A percentile compares a stretch with the other conserved stretches of the same genome.
Evolutionary conservation across 2,329 filamentous ascomycete genomes (phyloP).

Genomic region (Colletotrichum navitas): DNA sequence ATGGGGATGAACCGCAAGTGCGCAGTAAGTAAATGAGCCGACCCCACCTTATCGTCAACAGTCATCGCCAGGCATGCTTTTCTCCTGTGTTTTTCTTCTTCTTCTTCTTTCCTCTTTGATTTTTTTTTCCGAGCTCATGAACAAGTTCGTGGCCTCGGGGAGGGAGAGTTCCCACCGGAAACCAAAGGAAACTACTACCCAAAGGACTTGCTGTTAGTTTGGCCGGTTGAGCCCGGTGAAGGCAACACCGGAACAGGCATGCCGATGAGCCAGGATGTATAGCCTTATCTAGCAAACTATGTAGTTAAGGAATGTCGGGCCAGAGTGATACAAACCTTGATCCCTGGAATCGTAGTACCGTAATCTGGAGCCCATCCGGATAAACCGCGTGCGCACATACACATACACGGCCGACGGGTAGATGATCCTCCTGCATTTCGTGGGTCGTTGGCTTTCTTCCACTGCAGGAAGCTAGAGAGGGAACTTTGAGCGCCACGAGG

Average conservation of each 20-base stretch:
- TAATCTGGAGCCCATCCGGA: constrained; percentile 2
- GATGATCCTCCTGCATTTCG: constrained; percentile 9
- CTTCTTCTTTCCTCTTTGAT: no score
- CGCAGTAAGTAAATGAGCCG: not conserved
- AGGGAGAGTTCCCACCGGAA: not conserved
- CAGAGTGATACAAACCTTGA: constrained; percentile 11
- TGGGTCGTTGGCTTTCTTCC: constrained; percentile 7
- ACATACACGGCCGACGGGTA: constrained; percentile 9
- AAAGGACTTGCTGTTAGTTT: not conserved
- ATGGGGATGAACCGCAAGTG: not conserved
- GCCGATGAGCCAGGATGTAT: not conserved
- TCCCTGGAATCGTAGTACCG: constrained; percentile 3
- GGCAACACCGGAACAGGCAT: not conserved
- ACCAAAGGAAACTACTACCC: no score
- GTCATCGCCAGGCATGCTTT: not conserved
- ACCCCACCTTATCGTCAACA: constrained; percentile 2
- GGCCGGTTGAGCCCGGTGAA: not conserved
- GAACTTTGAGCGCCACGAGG: constrained; percentile 33
- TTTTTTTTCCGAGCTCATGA: not conserved
- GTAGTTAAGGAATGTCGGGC: not conserved
- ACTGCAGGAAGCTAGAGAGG: constrained; percentile 27
- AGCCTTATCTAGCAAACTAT: not conserved
- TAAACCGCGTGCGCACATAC: constrained; percentile 12
- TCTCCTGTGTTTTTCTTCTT: no score
- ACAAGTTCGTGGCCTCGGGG: not conserved